Base-by-base conservation (phyloP, 148 eudicot species). In the Dianthus caryophyllus region DNA sequence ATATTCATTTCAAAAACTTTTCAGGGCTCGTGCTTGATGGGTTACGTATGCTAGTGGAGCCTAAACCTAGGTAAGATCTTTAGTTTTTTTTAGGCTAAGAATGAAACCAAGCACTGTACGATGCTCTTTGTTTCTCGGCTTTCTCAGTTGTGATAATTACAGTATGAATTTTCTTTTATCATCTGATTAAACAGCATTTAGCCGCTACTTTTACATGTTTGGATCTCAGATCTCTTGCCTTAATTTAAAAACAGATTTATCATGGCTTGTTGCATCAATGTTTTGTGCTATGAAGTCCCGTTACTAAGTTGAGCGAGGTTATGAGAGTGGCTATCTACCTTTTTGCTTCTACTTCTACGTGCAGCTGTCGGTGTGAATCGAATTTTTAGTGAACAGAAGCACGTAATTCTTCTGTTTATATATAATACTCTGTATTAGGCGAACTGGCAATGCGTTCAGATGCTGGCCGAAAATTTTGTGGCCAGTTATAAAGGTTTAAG, bases 11-110 rank as follows among this genome's bases (percentile, higher is more conserved):
- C 66, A 30, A 79, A 81, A 61, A 75, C 73, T 77, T 86, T 84
- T 81, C 87, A 84, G 90, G 87, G 71, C 69, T 71, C 66, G 46
- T 82, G 73, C 76, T 77, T 81, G 81, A 61, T 78, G 76, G 74
- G 74, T 68, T 75, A 69, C 77, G 64, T 70, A 46, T 76, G 77
- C 68, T 68, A 56, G 58, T 56, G 79, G 73, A 81, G 81, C 70
- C 68, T 68, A 68, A 71, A 62, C 50, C 67, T 76, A 73, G 81
- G 85, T 78, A 75, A 78, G 81, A 49, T 38, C 29, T 63, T 52
- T 44, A 71, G 66, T 18, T 46, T 54, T 21, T n/a, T 47, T 21
- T 67, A 71, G 72, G 72, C 46, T 48, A 31, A 46, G 41, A 44
- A 67, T 17, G 52, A 31, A 44, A 31, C 54, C 11, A 46, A 20